A percentile compares a stretch with the other conserved stretches of the same genome.
phyloP scores from a whole-genome alignment of 352 stramenopile genomes.

The Pythium plurisporium region DNA sequence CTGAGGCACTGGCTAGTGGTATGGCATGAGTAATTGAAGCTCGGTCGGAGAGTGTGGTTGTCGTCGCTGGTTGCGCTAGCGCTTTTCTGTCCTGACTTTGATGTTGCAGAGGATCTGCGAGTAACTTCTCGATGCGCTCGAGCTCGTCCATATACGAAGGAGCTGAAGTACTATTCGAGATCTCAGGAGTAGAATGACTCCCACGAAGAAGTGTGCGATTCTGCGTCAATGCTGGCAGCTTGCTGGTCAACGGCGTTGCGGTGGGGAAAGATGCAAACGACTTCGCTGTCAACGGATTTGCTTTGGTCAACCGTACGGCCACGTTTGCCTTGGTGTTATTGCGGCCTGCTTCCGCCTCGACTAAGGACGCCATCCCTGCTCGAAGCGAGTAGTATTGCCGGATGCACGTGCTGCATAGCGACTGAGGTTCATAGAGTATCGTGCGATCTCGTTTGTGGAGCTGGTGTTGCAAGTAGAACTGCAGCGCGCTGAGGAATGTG shows the following conservation, averaged over 20 bases:
- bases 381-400: conserved; percentile 39
- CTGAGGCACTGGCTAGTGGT: no score
- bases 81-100: no score
- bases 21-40: no score
- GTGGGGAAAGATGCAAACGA: background rate
- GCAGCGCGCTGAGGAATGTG: conserved; percentile 33
- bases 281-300: background rate
- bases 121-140: conserved; percentile 49
- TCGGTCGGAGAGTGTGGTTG: background rate
- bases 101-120: conserved; percentile 14
- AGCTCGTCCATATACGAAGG: conserved; percentile 46
- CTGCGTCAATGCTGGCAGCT: background rate
- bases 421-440: conserved; percentile 54
- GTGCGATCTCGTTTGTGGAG: conserved; percentile 43
- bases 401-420: conserved; percentile 44
- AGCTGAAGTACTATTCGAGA: background rate
- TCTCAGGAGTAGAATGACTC: background rate
- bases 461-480: conserved; percentile 55
- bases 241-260: no score
- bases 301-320: background rate
- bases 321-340: background rate
- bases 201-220: background rate
- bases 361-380: background rate
- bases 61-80: no score
- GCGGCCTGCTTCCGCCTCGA: background rate